A percentile compares a stretch with the other conserved stretches of the same genome.
Conservation (phyloP, 2,329 filamentous ascomycete genomes). For the Penicillium sp. region DNA sequence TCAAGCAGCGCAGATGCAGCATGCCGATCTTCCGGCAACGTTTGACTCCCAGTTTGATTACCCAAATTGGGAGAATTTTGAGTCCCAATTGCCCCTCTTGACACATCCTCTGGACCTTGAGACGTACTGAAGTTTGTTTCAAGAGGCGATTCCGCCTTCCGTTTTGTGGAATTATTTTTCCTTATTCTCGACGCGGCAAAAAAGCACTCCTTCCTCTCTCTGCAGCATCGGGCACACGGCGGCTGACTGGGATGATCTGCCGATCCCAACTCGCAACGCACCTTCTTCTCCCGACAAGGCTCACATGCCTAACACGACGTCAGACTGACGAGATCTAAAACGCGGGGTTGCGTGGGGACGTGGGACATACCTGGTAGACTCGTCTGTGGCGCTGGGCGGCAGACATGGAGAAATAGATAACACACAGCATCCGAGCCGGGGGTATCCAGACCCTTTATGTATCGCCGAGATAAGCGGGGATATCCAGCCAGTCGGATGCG, state of each 20-base stretch:
- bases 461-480: not conserved
- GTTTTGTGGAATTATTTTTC: not conserved
- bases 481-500: slow-evolving; percentile 3
- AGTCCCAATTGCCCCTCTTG: not conserved
- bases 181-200: slow-evolving; percentile 86
- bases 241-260: slow-evolving; percentile 87
- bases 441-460: not conserved
- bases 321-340: not conserved
- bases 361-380: slow-evolving; percentile 13
- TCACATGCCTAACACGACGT: slow-evolving; percentile 27
- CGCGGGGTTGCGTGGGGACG: not conserved
- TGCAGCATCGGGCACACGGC: slow-evolving; percentile 80
- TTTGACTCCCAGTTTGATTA: not conserved
- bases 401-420: not conserved
- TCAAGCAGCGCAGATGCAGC: slow-evolving; percentile 13
- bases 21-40: slow-evolving; percentile 2
- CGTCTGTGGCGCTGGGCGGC: slow-evolving; percentile 3
- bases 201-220: slow-evolving; percentile 87
- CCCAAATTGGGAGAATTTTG: not conserved
- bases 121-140: not conserved
- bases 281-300: slow-evolving; percentile 30
- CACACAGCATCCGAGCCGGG: not conserved
- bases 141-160: not conserved
- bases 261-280: slow-evolving; percentile 33
- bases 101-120: not conserved